Conservation (phyloP, 1,284 basidiomycete species). For the Leccinum subfulvum region DNA sequence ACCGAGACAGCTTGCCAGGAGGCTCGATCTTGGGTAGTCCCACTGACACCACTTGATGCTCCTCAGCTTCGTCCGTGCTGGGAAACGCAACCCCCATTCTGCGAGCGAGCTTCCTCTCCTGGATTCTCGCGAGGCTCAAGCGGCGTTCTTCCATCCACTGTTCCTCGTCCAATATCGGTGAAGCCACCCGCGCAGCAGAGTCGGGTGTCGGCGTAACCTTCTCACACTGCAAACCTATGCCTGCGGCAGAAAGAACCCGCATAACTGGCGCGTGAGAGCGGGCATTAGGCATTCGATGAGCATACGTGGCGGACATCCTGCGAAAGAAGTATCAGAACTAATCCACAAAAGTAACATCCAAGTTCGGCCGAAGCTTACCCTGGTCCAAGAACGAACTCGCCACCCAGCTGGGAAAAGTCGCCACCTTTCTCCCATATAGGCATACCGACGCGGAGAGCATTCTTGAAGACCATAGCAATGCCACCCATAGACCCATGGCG, state of each 20-base stretch:
- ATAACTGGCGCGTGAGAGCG: slow-evolving; percentile 69
- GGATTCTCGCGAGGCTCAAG: no score
- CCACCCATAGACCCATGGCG: slow-evolving; percentile 63
- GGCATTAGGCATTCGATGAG: slow-evolving; percentile 72
- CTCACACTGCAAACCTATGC: slow-evolving; percentile 36
- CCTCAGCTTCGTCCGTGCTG: slow-evolving; percentile 8
- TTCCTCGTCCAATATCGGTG: slow-evolving; percentile 37
- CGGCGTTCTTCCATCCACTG: slow-evolving; percentile 42
- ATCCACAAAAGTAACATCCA: slow-evolving; percentile 16
- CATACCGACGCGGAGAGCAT: slow-evolving; percentile 68
- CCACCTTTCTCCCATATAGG: slow-evolving; percentile 81
- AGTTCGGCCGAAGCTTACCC: slow-evolving; percentile 43
- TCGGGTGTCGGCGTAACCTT: slow-evolving; percentile 13
- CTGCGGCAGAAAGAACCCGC: slow-evolving; percentile 64
- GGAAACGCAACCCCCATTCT: slow-evolving; percentile 31
- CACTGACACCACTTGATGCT: slow-evolving; percentile 14
- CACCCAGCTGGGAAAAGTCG: slow-evolving; percentile 76
- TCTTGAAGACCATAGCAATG: slow-evolving; percentile 66
- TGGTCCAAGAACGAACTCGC: slow-evolving; percentile 85
- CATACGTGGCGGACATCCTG: slow-evolving; percentile 59
- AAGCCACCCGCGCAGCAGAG: slow-evolving; percentile 4
- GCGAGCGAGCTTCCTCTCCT: slow-evolving; percentile 29
- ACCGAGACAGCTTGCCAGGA: slow-evolving; percentile 29
- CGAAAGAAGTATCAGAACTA: background rate
- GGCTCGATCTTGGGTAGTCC: slow-evolving; percentile 23